Base-by-base conservation (phyloP, 352 stramenopile genomes). In the Phytophthora pisi region DNA sequence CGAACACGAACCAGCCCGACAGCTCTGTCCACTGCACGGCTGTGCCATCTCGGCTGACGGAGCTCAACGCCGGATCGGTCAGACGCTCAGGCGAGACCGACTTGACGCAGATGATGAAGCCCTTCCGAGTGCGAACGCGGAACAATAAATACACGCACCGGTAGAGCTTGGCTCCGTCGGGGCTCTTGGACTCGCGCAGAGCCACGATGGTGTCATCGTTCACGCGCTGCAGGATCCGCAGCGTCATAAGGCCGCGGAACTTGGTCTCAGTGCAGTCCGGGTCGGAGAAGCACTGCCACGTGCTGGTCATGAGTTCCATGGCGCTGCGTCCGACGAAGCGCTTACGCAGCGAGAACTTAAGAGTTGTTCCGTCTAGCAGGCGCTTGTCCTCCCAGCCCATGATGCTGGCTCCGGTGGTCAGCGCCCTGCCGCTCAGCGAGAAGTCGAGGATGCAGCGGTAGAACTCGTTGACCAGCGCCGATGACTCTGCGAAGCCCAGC, bases 331-430 rank as follows among this genome's bases (percentile, higher is more conserved):
- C 70, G 7, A 63, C 50, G 51, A 90, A 92, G 5, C 57, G 54
- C 62, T 92, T 92, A 53, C 82, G 74, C 30, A 92, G 61, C 31
- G 84, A 90, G 49, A 92, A 92, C 24, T 86, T 87, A 54, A 91
- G 70, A 5, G 61, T 73, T 9, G 82, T 79, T 24, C 57, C 73
- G 31, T 90, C 81, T 28, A 86, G 54, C 23, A 90, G 53, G 0
- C 84, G 77, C 38, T 83, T 84, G 64, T 92, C 84, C 51, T 91
- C 73, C 84, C 84, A 92, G 5, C 84, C 84, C 42, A 92, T 67
- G 31, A 92, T 70, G 15, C 64, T 74, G 7, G 68, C 82, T 23
- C 84, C 82, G 0, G 78, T 82, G 10, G 64, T 86, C 20, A 92
- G 68, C 0, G 78, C 62, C 2, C 56, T 70, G 2, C 84, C 82